Evolutionary conservation across 208 protist species (phyloP).

Genomic region (Crithidia fasciculata): DNA sequence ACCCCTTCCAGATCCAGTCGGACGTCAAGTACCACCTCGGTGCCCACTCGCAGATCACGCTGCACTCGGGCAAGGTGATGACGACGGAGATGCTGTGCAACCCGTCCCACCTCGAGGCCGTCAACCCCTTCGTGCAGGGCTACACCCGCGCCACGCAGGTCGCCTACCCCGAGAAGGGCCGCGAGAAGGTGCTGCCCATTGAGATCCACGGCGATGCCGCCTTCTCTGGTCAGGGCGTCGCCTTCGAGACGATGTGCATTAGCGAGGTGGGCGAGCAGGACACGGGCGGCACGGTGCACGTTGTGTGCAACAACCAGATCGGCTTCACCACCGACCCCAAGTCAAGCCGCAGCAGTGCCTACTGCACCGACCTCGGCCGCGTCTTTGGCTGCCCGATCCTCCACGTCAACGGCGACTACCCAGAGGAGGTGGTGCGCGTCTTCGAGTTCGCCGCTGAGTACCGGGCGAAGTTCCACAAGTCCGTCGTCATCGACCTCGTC

Average conservation of each 20-base stretch:
- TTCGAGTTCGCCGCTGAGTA: constrained; percentile 94
- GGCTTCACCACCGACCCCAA: constrained; percentile 99
- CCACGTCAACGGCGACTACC: constrained; percentile 98
- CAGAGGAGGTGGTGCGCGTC: constrained; percentile 93
- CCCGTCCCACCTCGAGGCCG: constrained; percentile 99
- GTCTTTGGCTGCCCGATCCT: constrained; percentile 95
- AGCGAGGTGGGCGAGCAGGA: constrained; percentile 92
- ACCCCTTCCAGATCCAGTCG: constrained; percentile 94
- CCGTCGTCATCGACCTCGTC: constrained; percentile 97
- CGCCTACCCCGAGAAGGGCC: constrained; percentile 50
- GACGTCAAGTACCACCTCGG: constrained; percentile 99
- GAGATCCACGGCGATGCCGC: constrained; percentile 99
- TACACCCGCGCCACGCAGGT: constrained; percentile 97
- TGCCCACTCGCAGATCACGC: constrained; percentile 65
- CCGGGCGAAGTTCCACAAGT: constrained; percentile 92
- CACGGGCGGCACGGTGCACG: constrained; percentile 98
- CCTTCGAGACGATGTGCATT: constrained; percentile 97
- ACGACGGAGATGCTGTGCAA: constrained; percentile 97
- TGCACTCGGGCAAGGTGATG: constrained; percentile 84
- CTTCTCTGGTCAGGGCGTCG: constrained; percentile 97
- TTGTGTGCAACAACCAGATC: constrained; percentile 99
- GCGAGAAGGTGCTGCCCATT: constrained; percentile 80
- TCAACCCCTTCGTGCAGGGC: constrained; percentile 98
- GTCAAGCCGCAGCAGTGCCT: constrained; percentile 95
- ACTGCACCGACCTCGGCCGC: constrained; percentile 98